Conservation (phyloP, 306 rosid species). For the Arachis hypogaea region DNA sequence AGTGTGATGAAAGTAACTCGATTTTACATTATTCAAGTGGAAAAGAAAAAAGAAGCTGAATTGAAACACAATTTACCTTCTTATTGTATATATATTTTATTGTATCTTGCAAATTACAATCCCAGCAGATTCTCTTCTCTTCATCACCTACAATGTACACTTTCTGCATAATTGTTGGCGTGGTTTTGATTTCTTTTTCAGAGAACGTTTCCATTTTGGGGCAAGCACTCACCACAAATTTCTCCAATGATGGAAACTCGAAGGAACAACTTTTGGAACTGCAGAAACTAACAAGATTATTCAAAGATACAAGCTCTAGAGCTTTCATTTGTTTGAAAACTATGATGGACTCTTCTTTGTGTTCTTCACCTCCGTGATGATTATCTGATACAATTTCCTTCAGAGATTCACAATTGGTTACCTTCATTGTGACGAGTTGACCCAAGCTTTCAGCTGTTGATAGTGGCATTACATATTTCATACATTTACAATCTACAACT, state of each 20-base stretch:
- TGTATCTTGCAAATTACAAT: neutral
- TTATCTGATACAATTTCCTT: constrained; percentile 4
- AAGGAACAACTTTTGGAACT: neutral
- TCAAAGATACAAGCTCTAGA: neutral
- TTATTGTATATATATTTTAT: neutral
- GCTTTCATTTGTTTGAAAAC: neutral
- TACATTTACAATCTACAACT: neutral
- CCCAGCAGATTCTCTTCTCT: neutral
- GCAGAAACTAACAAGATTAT: constrained; percentile 4
- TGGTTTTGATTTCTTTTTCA: neutral
- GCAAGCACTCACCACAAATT: neutral
- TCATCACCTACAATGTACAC: neutral
- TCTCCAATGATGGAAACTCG: neutral
- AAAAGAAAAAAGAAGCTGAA: no score
- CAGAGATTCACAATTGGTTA: neutral
- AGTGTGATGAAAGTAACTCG: no score
- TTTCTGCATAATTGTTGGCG: neutral
- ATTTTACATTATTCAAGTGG: no score
- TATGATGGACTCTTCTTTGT: neutral
- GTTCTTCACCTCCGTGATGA: neutral
- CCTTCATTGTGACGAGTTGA: constrained; percentile 28
- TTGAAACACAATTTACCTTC: neutral
- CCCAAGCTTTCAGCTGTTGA: constrained; percentile 34
- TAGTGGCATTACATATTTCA: constrained; percentile 3
- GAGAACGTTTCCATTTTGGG: neutral